phyloP scores from a whole-genome alignment of 2,329 filamentous ascomycete species.

The Diplocarpon rosae region DNA sequence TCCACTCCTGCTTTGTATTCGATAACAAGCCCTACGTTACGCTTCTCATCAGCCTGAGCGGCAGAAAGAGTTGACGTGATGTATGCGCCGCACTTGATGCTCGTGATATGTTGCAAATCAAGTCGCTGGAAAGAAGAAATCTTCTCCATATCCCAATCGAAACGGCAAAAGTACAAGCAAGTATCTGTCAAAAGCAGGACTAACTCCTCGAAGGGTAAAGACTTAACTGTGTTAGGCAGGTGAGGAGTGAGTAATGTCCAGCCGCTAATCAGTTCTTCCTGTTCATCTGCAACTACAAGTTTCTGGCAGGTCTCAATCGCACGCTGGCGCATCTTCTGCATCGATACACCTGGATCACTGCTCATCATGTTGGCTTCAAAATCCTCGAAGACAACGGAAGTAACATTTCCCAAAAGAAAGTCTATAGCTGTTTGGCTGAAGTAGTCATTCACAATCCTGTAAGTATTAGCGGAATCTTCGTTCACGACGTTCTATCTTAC shows the following conservation, averaged over 20 bases:
- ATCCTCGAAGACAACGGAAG: slow-evolving; percentile 76
- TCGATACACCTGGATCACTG: slow-evolving; percentile 80
- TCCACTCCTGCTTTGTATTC: slow-evolving; percentile 61
- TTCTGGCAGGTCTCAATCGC: slow-evolving; percentile 84
- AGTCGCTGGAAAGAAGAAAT: slow-evolving; percentile 86
- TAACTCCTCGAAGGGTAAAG: slow-evolving; percentile 73
- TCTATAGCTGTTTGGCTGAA: slow-evolving; percentile 94
- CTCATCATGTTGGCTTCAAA: slow-evolving; percentile 92
- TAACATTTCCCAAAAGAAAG: slow-evolving; percentile 83
- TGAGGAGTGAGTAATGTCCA: slow-evolving; percentile 81
- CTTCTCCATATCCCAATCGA: slow-evolving; percentile 94
- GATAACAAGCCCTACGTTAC: slow-evolving; percentile 77
- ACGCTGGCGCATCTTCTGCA: slow-evolving; percentile 71
- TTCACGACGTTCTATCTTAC: slow-evolving; percentile 16
- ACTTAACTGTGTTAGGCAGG: slow-evolving; percentile 54
- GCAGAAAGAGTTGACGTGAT: slow-evolving; percentile 79
- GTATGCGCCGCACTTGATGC: slow-evolving; percentile 73
- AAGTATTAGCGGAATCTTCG: neutral
- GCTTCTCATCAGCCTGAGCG: slow-evolving; percentile 62
- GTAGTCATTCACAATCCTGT: slow-evolving; percentile 93
- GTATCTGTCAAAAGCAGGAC: slow-evolving; percentile 77
- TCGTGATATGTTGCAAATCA: slow-evolving; percentile 59
- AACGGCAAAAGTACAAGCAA: slow-evolving; percentile 79
- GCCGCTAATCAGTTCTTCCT: slow-evolving; percentile 75
- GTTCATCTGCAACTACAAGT: slow-evolving; percentile 73